phyloP scores from a whole-genome alignment of 2,329 filamentous ascomycete genomes.

The Fusarium protoensiforme region DNA sequence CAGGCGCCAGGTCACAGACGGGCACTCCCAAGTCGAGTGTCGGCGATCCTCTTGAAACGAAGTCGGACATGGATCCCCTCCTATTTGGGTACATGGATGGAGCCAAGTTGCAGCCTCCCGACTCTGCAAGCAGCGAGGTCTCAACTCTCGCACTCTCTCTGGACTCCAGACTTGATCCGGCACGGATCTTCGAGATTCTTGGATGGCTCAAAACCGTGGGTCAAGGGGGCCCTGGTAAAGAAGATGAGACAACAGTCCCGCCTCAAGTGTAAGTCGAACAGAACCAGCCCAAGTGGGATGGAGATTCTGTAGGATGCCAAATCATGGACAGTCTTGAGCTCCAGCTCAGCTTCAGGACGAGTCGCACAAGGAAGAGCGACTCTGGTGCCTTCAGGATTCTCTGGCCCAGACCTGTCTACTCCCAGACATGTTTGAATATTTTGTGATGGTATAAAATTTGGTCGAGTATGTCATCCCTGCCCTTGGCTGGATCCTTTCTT shows the following conservation, averaged over 20 bases:
- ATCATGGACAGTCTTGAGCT: background rate
- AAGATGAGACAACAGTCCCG: background rate
- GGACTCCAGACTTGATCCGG: slow-evolving; percentile 3
- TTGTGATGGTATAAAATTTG: background rate
- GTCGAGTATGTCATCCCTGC: background rate
- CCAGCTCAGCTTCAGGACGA: background rate
- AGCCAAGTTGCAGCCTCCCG: slow-evolving; percentile 12
- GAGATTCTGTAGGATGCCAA: background rate
- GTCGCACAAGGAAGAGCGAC: background rate
- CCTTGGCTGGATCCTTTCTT: background rate
- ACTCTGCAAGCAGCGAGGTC: slow-evolving; percentile 10
- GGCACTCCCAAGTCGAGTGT: background rate
- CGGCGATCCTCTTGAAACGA: background rate
- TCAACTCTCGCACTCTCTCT: slow-evolving; percentile 18
- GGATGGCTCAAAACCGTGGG: slow-evolving; percentile 8
- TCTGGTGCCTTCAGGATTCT: background rate
- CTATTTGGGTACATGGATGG: slow-evolving; percentile 25
- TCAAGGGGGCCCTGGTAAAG: background rate
- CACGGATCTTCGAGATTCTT: slow-evolving; percentile 15
- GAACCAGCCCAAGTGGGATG: slow-evolving; percentile 1
- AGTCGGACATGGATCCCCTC: slow-evolving; percentile 12
- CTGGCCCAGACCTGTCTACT: background rate
- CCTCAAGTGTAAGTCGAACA: background rate
- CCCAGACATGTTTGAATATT: background rate
- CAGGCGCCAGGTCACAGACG: background rate